Evolutionary conservation across 2,329 filamentous ascomycete species (phyloP), one percentile per base, ranked within the genome.

Genomic region (Drechslera avenae): DNA sequence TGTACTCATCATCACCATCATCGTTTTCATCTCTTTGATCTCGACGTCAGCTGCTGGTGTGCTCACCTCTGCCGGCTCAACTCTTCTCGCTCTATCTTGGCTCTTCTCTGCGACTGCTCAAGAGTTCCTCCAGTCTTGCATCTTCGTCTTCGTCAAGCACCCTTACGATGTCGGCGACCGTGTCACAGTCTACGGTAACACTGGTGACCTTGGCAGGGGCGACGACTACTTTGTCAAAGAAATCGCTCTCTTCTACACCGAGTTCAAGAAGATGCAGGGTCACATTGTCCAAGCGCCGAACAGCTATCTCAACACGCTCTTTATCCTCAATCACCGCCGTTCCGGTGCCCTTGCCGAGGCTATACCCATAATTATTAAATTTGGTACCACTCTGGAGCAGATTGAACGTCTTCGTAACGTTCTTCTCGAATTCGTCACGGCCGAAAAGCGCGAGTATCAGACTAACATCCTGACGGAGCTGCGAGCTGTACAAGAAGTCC

Each of bases 231-330:
- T 96, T 60, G 92, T 97, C 46, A 96, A 95, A 46, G 90, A 96
- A 68, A 95, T 97, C 47, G 89, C 91, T 1, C 81, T 97, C 1
- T 81, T 97, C 13, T 97, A 94, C 72, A 97, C 93, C 12, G 93
- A 97, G 68, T 97, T 97, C 79, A 97, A 97, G 81, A 97, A 97
- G 79, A 93, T 97, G 89, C 88, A 97, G 73, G 93, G 93, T 2
- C 92, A 97, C 64, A 88, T 97, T 18, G 93, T 97, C 0, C 93
- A 97, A 73, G 93, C 93, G 0, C 93, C 93, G 9, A 97, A 97
- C 81, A 95, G 89, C 50, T 86, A 96, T 31, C 83, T 97, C 47
- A 97, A 97, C 75, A 91, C 85, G 0, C 81, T 97, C 0, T 97
- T 97, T 75, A 96, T 97, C 56, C 86, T 97, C 36, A 97, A 97